Base-by-base conservation (phyloP, 495 filamentous ascomycete genomes). In the Aspergillus hancockii region DNA sequence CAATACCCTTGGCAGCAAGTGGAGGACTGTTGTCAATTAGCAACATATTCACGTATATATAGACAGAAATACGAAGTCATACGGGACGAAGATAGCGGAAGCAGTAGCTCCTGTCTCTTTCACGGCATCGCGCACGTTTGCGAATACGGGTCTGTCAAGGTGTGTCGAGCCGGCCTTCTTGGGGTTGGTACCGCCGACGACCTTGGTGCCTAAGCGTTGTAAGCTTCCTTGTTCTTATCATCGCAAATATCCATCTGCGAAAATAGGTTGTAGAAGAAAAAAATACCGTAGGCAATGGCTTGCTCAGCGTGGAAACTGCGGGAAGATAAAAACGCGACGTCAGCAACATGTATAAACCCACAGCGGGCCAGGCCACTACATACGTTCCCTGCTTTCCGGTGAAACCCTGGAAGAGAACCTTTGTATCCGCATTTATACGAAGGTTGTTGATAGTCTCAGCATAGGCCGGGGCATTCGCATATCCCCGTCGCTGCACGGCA, bases 381-480 rank as follows among this genome's bases (percentile, higher is more conserved):
- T 78, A 97, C 93, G 91, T 93, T 90, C 94, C 93, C 81, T 98
- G 94, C 81, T 90, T 95, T 69, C 94, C 94, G 13, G 94, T 99
- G 76, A 99, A 98, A 55, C 94, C 94, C 79, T 99, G 94, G 82
- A 84, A 99, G 66, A 99, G 81, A 54, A 99, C 92, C 78, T 90
- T 92, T 57, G 94, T 99, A 53, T 97, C 86, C 70, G 77, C 75
- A 74, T 90, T 96, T 76, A 99, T 92, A 74, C 91, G 89, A 63
- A 99, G 85, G 82, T 97, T 97, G 64, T 88, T 81, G 74, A 89
- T 86, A 45, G 95, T 98, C 62, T 85, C 75, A 58, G 89, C 83
- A 73, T 99, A 99, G 54, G 82, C 81, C 52, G 85, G 81, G 50
- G 80, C 81, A 57, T 87, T 85, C 70, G 88, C 81, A 76, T 93